Evolutionary conservation across 345 rosid species (phyloP), one percentile per base, ranked within the genome.

Genomic region (Cardamine chenopodiifolia): DNA sequence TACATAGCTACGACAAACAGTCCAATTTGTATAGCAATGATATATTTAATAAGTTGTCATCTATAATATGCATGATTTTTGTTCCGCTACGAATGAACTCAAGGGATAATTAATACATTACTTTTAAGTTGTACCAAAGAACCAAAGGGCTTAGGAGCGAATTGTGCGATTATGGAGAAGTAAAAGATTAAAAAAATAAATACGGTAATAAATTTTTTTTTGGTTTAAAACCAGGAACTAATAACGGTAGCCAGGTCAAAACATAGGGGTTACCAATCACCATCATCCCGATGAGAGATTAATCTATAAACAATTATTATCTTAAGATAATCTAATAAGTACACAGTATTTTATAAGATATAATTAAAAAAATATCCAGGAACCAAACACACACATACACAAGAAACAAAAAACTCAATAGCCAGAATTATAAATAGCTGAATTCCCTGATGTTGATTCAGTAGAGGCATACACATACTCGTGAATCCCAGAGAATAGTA

Each of bases 231-330:
- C 15, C 17, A 17, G 2, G 17, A 54, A 31, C 42, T 49, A 31
- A 28, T 17, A 42, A 61, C 40, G 19, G 53, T 26, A 20, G 66
- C 9, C 23, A 56, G 32, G 78, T 73, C 78, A 73, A 65, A 73
- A 56, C 66, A 44, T 42, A 64, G 62, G 70, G 77, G 71, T 45
- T 5, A 18, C 55, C 56, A 31, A 59, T 71, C 70, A 54, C 63
- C 32, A 63, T 72, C 63, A 5, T 63, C 62, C 40, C 55, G 62
- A 72, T 26, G 31, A 28, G 18, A 29, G 45, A 39, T n/a, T n/a
- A n/a, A 54, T 64, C 49, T 32, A 64, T 73, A 44, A 65, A 53
- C 42, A 65, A 55, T 31, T 31, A 50, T 62, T 34, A 32, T 73
- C n/a, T 47, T n/a, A n/a, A 57, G 28, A 25, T 64, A 63, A 62